Conservation (phyloP, 345 rosid species). For the Garcia nutans region DNA sequence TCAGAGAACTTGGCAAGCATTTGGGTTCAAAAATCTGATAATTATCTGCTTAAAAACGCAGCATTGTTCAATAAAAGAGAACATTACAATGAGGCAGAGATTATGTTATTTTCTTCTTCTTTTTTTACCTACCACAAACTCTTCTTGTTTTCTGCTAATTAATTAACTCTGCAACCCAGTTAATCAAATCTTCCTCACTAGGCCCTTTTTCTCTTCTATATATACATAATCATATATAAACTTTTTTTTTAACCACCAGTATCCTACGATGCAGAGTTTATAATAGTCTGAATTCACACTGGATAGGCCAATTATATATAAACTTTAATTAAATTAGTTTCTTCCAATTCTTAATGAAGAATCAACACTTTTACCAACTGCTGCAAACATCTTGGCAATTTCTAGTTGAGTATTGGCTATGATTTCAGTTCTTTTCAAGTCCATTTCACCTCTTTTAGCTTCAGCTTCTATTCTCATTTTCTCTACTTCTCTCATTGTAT, state of each 20-base stretch:
- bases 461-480: conserved; percentile 91
- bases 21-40: too few relatives aligned
- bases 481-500: conserved; percentile 82
- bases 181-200: conserved; percentile 12
- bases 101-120: not conserved
- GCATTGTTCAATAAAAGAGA: conserved; percentile 15
- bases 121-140: not conserved
- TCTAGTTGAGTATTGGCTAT: conserved; percentile 88
- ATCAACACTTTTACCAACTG: conserved; percentile 54
- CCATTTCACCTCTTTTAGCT: conserved; percentile 78
- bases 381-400: conserved; percentile 81
- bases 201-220: conserved; percentile 2
- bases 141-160: too few relatives aligned
- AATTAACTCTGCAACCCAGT: not conserved
- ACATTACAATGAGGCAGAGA: conserved; percentile 11
- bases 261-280: too few relatives aligned
- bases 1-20: too few relatives aligned
- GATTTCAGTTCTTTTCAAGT: conserved; percentile 85
- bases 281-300: too few relatives aligned
- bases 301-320: too few relatives aligned
- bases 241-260: too few relatives aligned
- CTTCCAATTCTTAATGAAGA: conserved; percentile 85
- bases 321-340: too few relatives aligned
- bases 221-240: not conserved
- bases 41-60: conserved; percentile 4